Evolutionary conservation across 2,329 filamentous ascomycete genomes (phyloP).

Genomic region (Davidsoniella virescens): DNA sequence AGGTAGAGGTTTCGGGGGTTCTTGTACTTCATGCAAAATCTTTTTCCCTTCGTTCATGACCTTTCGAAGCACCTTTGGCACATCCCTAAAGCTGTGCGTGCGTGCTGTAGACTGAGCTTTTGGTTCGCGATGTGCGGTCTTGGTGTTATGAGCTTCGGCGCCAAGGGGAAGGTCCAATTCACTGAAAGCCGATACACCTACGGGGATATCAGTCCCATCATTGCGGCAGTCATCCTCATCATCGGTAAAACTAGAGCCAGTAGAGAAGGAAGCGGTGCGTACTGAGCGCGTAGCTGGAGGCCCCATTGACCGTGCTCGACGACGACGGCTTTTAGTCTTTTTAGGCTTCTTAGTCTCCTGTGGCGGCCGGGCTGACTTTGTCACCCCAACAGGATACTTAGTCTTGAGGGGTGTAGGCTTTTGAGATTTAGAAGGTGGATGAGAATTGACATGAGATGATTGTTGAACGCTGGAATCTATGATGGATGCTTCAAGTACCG

Average conservation of each 20-base stretch:
- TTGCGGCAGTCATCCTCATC: background rate
- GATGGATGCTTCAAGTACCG: slow-evolving; percentile 18
- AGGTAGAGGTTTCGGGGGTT: slow-evolving; percentile 33
- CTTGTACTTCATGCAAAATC: slow-evolving; percentile 44
- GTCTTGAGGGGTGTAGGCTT: slow-evolving; percentile 1
- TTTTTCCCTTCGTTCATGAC: slow-evolving; percentile 49
- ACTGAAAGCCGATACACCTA: slow-evolving; percentile 51
- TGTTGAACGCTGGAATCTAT: slow-evolving; percentile 24
- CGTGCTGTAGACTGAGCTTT: slow-evolving; percentile 22
- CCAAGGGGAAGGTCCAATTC: slow-evolving; percentile 41
- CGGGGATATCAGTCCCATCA: slow-evolving; percentile 35
- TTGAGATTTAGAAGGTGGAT: background rate
- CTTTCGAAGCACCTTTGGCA: slow-evolving; percentile 48
- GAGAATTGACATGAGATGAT: slow-evolving; percentile 8
- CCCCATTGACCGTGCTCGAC: slow-evolving; percentile 8
- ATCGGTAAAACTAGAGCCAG: slow-evolving; percentile 22
- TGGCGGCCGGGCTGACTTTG: background rate
- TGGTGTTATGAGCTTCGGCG: slow-evolving; percentile 26
- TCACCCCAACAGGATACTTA: background rate
- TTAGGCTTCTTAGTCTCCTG: background rate
- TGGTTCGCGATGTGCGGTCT: slow-evolving; percentile 25
- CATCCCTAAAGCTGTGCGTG: slow-evolving; percentile 40
- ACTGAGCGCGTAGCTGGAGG: slow-evolving; percentile 9
- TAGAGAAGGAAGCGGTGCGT: slow-evolving; percentile 10
- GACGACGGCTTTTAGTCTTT: slow-evolving; percentile 5